Conservation (phyloP, 345 rosid genomes). For the Rhizophora apiculata region DNA sequence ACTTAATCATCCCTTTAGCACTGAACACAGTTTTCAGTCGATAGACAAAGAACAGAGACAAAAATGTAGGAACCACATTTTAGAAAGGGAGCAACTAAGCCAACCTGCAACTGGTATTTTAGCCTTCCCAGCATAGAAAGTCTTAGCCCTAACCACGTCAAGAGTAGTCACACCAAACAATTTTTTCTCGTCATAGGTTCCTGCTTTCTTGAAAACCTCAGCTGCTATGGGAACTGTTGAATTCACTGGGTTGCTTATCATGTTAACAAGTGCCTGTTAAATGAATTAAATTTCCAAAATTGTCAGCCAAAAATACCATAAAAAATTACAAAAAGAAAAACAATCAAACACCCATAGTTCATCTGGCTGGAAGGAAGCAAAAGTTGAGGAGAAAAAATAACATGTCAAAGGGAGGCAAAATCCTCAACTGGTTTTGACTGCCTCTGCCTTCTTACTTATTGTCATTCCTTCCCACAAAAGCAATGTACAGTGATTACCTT, state of each 20-base stretch:
- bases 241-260: constrained; percentile 87
- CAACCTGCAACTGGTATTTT: constrained; percentile 61
- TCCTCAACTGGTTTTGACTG: no score
- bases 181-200: constrained; percentile 62
- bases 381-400: no score
- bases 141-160: constrained; percentile 78
- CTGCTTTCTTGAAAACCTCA: constrained; percentile 77
- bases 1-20: no score
- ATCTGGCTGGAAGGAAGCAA: no score
- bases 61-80: neutral
- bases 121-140: constrained; percentile 78
- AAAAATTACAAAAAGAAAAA: no score
- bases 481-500: no score
- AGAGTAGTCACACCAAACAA: constrained; percentile 83
- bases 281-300: neutral
- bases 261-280: constrained; percentile 59
- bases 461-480: no score
- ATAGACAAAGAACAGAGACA: neutral
- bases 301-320: no score
- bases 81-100: constrained; percentile 3
- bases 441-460: no score
- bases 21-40: no score
- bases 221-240: constrained; percentile 76
- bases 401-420: no score
- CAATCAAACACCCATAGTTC: no score